Evolutionary conservation across 2,329 filamentous ascomycete species (phyloP), one percentile per base, ranked within the genome.

Genomic region (Didymosphaeria variabile): DNA sequence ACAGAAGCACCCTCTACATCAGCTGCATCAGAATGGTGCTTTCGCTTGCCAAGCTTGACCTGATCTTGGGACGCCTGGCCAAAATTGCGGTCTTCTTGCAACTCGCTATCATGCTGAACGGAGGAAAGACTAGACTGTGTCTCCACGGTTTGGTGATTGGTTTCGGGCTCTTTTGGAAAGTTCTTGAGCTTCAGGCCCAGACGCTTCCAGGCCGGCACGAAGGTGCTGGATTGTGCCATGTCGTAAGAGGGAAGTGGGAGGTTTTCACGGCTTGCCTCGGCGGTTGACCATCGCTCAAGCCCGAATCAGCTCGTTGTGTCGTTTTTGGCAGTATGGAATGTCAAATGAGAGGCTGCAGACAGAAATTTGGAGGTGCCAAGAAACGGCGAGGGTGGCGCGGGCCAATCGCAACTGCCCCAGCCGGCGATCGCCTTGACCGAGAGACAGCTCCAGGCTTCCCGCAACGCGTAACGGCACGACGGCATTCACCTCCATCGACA

Each of bases 161-260:
- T 21, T 17, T 67, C 57, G 15, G 66, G 67, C 68, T 69, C 70
- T 70, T 67, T 68, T 68, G 73, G 66, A 49, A 82, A 80, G 71
- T 82, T 83, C 74, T 88, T 89, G 67, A 87, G 79, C 78, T 87
- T 87, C 62, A 88, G 79, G 38, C 86, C 86, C 58, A 88, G 77
- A 71, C 84, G 81, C 73, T 87, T 88, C 86, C 86, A 89, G 62
- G 87, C 86, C 34, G 87, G 86, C 55, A 77, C 63, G 58, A 67
- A 67, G 54, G 42, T 55, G 19, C 54, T 63, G 47, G 62, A 51
- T 61, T 67, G 63, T 58, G 65, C 68, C 74, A 78, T 77, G 61
- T 57, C 72, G 62, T 57, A 77, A 67, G 58, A 52, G 68, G 72
- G 66, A 71, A 72, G 73, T 72, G 68, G 65, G 57, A 56, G 29